Conservation (phyloP, 73 alveolate genomes). For the Tetrahymena elliotti region DNA sequence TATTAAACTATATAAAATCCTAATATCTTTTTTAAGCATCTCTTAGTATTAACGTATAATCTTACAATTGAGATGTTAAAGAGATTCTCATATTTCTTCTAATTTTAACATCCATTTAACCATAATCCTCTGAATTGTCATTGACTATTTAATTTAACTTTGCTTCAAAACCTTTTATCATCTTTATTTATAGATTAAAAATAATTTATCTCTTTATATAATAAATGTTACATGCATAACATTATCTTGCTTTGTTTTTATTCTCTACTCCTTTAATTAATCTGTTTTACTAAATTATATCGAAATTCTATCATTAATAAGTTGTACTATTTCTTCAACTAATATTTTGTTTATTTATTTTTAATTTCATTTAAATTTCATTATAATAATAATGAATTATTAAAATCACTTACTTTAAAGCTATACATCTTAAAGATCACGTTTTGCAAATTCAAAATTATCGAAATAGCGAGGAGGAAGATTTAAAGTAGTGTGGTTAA, state of each 20-base stretch:
- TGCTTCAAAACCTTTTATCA: neutral
- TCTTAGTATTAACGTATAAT: neutral
- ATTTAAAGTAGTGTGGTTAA: neutral
- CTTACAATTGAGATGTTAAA: neutral
- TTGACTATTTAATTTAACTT: neutral
- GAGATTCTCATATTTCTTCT: neutral
- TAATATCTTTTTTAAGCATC: neutral
- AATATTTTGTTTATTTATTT: neutral
- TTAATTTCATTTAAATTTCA: neutral
- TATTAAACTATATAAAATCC: neutral
- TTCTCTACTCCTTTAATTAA: neutral
- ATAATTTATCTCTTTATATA: neutral
- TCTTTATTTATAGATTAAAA: neutral
- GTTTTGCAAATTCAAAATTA: neutral
- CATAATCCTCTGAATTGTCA: neutral
- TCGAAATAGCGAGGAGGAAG: neutral
- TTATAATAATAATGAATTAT: no score
- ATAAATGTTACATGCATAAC: neutral
- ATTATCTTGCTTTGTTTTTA: neutral
- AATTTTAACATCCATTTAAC: neutral
- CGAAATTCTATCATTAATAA: neutral
- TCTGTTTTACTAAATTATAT: neutral
- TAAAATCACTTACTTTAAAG: neutral
- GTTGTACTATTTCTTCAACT: neutral
- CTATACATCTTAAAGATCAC: neutral